Evolutionary conservation across 2,329 filamentous ascomycete genomes (phyloP).

Genomic region (Penicillium aurantiogriseum): DNA sequence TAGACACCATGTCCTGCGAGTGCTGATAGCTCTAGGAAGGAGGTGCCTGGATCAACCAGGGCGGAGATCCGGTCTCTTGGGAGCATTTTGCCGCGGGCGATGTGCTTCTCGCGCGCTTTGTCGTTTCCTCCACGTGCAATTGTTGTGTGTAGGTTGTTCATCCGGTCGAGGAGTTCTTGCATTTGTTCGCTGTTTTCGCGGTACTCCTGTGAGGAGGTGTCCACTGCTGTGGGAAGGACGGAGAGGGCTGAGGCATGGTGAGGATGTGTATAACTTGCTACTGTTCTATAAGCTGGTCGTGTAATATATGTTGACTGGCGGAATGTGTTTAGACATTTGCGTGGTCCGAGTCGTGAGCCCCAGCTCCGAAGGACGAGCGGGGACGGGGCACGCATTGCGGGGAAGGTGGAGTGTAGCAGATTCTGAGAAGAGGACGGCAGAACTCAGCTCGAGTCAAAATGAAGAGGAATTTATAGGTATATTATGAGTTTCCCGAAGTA

Average conservation of each 20-base stretch:
- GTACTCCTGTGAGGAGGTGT: slow-evolving; percentile 74
- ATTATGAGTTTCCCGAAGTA: neutral
- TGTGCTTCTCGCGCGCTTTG: slow-evolving; percentile 83
- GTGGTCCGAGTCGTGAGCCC: slow-evolving; percentile 28
- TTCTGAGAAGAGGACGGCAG: neutral
- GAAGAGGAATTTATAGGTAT: neutral
- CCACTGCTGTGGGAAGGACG: slow-evolving; percentile 71
- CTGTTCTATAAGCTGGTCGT: slow-evolving; percentile 36
- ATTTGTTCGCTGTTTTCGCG: slow-evolving; percentile 77
- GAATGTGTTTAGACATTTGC: slow-evolving; percentile 7
- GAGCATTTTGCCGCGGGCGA: slow-evolving; percentile 88
- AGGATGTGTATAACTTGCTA: slow-evolving; percentile 75
- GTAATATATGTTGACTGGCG: slow-evolving; percentile 1
- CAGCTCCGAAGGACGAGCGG: slow-evolving; percentile 41
- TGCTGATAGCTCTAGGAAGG: slow-evolving; percentile 91
- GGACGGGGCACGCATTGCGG: slow-evolving; percentile 41
- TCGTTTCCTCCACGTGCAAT: slow-evolving; percentile 74
- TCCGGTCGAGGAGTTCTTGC: slow-evolving; percentile 65
- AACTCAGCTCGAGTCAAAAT: neutral
- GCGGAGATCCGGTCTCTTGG: slow-evolving; percentile 84
- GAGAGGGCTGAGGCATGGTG: slow-evolving; percentile 83
- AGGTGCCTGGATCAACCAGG: slow-evolving; percentile 82
- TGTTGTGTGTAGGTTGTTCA: slow-evolving; percentile 68
- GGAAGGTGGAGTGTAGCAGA: slow-evolving; percentile 17
- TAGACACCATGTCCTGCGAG: slow-evolving; percentile 86